Evolutionary conservation across 2,329 filamentous ascomycete genomes (phyloP), one percentile per base, ranked within the genome.

Genomic region (Hirsutella rhossiliensis): DNA sequence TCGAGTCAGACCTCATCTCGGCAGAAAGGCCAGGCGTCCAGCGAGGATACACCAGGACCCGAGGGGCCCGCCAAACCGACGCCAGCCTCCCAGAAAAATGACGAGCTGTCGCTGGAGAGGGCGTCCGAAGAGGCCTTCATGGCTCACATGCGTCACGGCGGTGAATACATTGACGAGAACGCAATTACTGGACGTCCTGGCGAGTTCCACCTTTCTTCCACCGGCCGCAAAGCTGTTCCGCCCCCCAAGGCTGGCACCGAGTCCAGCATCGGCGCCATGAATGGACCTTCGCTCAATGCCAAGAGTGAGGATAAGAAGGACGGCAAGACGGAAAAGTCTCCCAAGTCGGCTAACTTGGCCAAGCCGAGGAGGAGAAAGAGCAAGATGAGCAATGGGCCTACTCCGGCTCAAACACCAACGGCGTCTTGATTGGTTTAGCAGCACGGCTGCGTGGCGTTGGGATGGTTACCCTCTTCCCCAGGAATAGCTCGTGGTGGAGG

Each of bases 151-250:
- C 70, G 68, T 48, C 76, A 74, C 51, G 78, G 77, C 32, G 73
- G 76, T 41, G 78, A 82, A 50, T 82, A 78, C 55, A 75, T 82
- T 61, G 76, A 83, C 59, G 76, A 82, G 58, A 82, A 80, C 50
- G 77, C 78, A 37, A 82, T 83, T 52, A 81, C 77, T 1, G 79
- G 80, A 41, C 70, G 73, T 28, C 79, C 79, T 1, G 79, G 79
- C 41, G 76, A 79, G 43, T 83, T 82, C 58, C 76, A 81, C 51
- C 68, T 82, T 11, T 73, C 73, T 9, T 78, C 75, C 8, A 80
- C 76, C 0, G 78, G 78, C 1, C 69, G 76, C 43, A 74, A 74
- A 54, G 54, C 58, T 2, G 56, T 61, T 5, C 56, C 54, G 15
- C 57, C 62, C 19, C 60, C 60, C 2, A 59, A 60, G 38, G 51